Evolutionary conservation across 2,329 filamentous ascomycete species (phyloP), one percentile per base, ranked within the genome.

Genomic region (Bipolaris victoriae): DNA sequence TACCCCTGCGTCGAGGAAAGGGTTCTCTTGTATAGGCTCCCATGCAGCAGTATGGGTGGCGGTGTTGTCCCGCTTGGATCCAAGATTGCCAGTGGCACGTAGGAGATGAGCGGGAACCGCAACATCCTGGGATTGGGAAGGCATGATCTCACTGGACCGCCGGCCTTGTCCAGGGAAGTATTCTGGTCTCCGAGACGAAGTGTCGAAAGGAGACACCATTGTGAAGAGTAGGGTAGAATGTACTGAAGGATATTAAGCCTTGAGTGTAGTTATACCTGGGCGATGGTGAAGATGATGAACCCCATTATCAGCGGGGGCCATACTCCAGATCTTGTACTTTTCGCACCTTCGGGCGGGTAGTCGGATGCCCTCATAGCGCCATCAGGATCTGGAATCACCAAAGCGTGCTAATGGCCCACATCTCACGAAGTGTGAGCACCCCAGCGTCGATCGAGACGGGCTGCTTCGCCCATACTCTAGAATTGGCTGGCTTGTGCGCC

Each of bases 51-150:
- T 44, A 11, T 57, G 55, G 45, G 55, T 45, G 20, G 51, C 43
- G 13, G 48, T 16, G 10, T 49, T 54, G 29, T 67, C 64, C 26
- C 66, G 61, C 37, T 60, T 53, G 2, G 66, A 66, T 29, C 58
- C 60, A 43, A 61, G 52, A 26, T 61, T 61, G 5, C 53, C 58
- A 36, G 60, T 60, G 15, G 61, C 52, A 50, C 62, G 66, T 22
- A 68, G 53, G 18, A 68, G 66, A 46, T 68, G 64, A 15, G 60
- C 63, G 36, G 66, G 64, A 47, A 68, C 64, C 24, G 62, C 54
- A 44, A 67, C 65, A 59, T 67, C 60, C 45, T 65, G 57, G 20
- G 24, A 7, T 44, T 61, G 52, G 35, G 22, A 9, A 11, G 51
- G 37, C 33, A 44, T 54, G 41, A 45, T 45, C 13, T 46, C 53